These are phyloP conservation scores for Vitis riparia DNA, from an alignment of 164 flowering plant genomes.

Conservation along the genomic window DNA sequence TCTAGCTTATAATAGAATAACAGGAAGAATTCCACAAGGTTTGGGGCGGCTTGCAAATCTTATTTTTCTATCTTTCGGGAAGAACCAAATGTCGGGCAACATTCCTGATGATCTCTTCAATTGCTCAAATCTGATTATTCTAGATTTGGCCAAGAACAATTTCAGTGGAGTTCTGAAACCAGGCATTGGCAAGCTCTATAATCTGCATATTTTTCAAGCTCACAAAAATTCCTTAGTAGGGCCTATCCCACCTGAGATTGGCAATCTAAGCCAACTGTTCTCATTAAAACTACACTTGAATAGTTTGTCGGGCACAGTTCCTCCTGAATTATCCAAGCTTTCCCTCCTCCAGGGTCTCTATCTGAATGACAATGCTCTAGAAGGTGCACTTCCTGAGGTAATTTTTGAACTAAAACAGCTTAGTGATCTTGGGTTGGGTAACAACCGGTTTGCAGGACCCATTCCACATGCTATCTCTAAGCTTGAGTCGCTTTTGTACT, in stretches of 20 bases:
- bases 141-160: conserved; percentile 40
- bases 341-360: conserved; percentile 63
- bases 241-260: conserved; percentile 50
- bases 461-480: conserved; percentile 54
- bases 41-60: conserved; percentile 50
- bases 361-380: conserved; percentile 43
- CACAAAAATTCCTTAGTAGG: conserved; percentile 43
- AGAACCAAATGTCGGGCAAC: conserved; percentile 48
- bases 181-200: conserved; percentile 38
- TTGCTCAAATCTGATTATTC: conserved; percentile 46
- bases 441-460: conserved; percentile 56
- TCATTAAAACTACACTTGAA: conserved; percentile 33
- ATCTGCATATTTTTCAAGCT: conserved; percentile 24
- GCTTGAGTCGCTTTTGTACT: conserved; percentile 50
- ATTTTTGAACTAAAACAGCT: conserved; percentile 51
- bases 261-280: conserved; percentile 42
- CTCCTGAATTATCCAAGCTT: conserved; percentile 50
- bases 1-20: conserved; percentile 37
- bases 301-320: conserved; percentile 46
- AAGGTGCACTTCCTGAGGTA: conserved; percentile 56
- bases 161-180: conserved; percentile 45
- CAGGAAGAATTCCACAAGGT: conserved; percentile 65
- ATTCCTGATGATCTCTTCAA: conserved; percentile 73
- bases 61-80: conserved; percentile 41
- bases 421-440: conserved; percentile 37